phyloP scores from a whole-genome alignment of 1,139 yeast genomes.

The Pneumocystis wakefieldiae region DNA sequence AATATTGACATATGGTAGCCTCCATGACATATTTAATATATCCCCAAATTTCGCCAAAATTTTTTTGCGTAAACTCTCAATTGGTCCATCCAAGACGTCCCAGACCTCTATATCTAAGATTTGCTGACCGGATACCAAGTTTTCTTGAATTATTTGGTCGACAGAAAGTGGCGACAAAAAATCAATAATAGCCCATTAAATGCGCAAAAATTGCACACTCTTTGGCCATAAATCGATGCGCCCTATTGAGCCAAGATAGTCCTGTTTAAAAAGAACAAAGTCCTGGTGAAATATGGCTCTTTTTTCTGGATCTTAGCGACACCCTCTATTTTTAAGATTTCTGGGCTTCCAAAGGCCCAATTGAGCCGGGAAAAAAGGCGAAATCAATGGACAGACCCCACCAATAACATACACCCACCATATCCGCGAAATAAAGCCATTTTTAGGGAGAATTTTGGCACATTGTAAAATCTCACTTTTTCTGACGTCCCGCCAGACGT shows the following conservation, averaged over 20 bases:
- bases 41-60: conserved; percentile 4
- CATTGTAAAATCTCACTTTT: neutral
- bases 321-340: neutral
- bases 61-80: conserved; percentile 24
- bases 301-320: neutral
- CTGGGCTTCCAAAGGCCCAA: neutral
- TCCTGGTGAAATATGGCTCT: neutral
- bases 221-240: conserved; percentile 10
- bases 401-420: neutral
- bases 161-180: conserved; percentile 34
- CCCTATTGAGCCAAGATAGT: neutral
- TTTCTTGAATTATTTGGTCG: conserved; percentile 75
- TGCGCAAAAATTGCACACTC: conserved; percentile 7
- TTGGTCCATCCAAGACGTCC: conserved; percentile 58
- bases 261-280: neutral
- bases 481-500: neutral
- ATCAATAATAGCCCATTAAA: conserved; percentile 5
- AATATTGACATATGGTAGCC: conserved; percentile 41
- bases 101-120: conserved; percentile 72
- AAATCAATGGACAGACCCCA: neutral
- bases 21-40: conserved; percentile 10
- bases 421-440: neutral
- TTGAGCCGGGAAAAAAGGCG: too few relatives aligned
- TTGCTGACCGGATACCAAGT: conserved; percentile 92
- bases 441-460: neutral